A percentile compares a stretch with the other conserved stretches of the same genome.
Evolutionary conservation across 2,329 filamentous ascomycete genomes (phyloP).

Genomic region (Sporothrix dimorphospora): DNA sequence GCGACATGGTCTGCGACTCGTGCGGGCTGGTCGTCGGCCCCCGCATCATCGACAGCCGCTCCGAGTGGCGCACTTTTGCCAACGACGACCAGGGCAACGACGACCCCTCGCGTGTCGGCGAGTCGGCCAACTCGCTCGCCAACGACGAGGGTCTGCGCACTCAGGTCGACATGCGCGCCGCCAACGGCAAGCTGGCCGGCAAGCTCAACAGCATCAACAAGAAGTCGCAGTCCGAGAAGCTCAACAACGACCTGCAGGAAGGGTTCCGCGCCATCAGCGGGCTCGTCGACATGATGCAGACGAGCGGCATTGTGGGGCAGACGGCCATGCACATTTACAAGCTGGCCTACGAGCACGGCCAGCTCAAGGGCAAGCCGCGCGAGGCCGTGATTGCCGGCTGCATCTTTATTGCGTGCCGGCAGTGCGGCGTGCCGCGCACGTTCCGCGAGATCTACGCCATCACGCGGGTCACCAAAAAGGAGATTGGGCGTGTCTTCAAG

Average conservation of each 20-base stretch:
- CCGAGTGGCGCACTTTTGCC: slow-evolving; percentile 98
- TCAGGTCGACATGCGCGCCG: slow-evolving; percentile 36
- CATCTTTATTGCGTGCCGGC: slow-evolving; percentile 96
- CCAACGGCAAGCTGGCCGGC: slow-evolving; percentile 36
- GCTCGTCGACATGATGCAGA: slow-evolving; percentile 82
- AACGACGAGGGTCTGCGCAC: slow-evolving; percentile 36
- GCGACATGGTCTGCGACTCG: slow-evolving; percentile 89
- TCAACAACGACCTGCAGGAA: slow-evolving; percentile 62
- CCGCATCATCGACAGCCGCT: slow-evolving; percentile 91
- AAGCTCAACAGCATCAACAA: slow-evolving; percentile 39
- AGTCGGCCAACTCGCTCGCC: slow-evolving; percentile 79
- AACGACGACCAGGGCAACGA: slow-evolving; percentile 97
- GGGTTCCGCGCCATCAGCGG: slow-evolving; percentile 83
- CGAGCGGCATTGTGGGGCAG: slow-evolving; percentile 80
- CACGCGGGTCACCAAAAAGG: slow-evolving; percentile 94
- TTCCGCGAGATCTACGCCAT: slow-evolving; percentile 94
- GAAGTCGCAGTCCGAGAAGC: slow-evolving; percentile 37
- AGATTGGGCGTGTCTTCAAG: slow-evolving; percentile 96
- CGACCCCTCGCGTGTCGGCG: slow-evolving; percentile 96
- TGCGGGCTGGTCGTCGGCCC: slow-evolving; percentile 91
- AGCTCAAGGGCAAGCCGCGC: slow-evolving; percentile 93
- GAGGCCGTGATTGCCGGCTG: slow-evolving; percentile 94
- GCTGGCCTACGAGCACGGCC: slow-evolving; percentile 86
- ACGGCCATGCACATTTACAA: slow-evolving; percentile 96
- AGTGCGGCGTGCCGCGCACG: slow-evolving; percentile 82